Percentiles rank a stretch among this genome's conserved stretches.
These are phyloP conservation scores for Tolypocladium album DNA, from an alignment of 2,329 filamentous ascomycete genomes.

Conservation along the genomic window DNA sequence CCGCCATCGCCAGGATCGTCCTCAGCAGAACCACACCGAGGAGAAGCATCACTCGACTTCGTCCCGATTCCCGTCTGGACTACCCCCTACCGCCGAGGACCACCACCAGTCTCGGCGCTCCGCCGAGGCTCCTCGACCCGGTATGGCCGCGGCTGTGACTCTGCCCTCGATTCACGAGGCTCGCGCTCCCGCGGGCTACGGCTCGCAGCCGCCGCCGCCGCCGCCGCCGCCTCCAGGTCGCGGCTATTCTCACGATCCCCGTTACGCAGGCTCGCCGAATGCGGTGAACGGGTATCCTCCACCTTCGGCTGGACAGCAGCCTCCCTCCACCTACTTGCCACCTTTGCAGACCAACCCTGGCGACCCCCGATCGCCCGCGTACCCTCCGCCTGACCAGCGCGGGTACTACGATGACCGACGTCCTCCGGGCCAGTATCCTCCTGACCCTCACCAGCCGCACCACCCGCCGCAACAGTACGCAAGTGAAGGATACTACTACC, in stretches of 20 bases:
- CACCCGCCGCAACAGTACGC: conserved; percentile 14
- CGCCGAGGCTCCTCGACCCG: conserved; percentile 15
- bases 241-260: conserved; percentile 21
- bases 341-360: conserved; percentile 23
- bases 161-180: conserved; percentile 40
- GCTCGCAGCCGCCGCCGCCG: conserved; percentile 6
- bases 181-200: conserved; percentile 20
- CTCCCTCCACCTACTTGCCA: conserved; percentile 22
- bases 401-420: conserved; percentile 25
- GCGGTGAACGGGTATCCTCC: conserved; percentile 35
- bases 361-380: conserved; percentile 22
- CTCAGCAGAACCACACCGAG: conserved; percentile 23
- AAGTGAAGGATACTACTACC: conserved; percentile 23
- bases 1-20: conserved; percentile 25
- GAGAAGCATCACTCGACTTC: conserved; percentile 13
- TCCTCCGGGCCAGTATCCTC: conserved; percentile 16
- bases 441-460: conserved; percentile 7
- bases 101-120: neutral
- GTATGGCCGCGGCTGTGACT: conserved; percentile 34
- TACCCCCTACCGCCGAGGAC: conserved; percentile 1
- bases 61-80: conserved; percentile 2
- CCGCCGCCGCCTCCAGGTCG: conserved; percentile 13
- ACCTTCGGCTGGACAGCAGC: conserved; percentile 22
- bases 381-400: conserved; percentile 28
- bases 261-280: conserved; percentile 30